These are phyloP conservation scores for Panicum virgatum DNA, from an alignment of 202 grass and related monocot genomes.

Conservation along the genomic window DNA sequence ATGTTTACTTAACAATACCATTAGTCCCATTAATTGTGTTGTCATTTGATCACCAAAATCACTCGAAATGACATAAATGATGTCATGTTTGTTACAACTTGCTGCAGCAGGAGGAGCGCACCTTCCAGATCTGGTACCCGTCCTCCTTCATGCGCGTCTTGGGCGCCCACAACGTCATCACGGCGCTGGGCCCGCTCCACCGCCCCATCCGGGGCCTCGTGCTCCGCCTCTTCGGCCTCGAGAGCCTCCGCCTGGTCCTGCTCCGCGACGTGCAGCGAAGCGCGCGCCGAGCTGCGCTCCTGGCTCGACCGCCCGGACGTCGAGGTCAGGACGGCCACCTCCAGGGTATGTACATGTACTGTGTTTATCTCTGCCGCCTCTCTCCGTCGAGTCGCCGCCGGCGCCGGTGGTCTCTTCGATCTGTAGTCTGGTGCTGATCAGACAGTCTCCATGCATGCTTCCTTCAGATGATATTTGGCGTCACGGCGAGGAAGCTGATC, in stretches of 20 bases:
- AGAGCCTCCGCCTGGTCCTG: slow-evolving; percentile 11
- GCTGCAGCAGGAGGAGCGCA: slow-evolving; percentile 40
- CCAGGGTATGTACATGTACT: not conserved
- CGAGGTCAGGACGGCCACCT: slow-evolving; percentile 36
- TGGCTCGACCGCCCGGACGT: slow-evolving; percentile 10
- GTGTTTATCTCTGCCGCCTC: not conserved
- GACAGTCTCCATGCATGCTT: not conserved
- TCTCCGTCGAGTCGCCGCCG: too few relatives aligned
- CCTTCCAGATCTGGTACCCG: slow-evolving; percentile 45
- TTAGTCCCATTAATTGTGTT: too few relatives aligned
- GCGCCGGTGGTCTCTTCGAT: not conserved
- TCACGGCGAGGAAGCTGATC: slow-evolving; percentile 47
- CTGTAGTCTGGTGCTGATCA: not conserved
- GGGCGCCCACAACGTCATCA: slow-evolving; percentile 24
- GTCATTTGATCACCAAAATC: too few relatives aligned
- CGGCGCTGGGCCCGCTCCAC: slow-evolving; percentile 20
- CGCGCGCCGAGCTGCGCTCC: not conserved
- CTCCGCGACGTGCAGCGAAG: slow-evolving; percentile 24
- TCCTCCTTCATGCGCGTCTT: slow-evolving; percentile 32
- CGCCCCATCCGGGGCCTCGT: slow-evolving; percentile 23
- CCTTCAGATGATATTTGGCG: slow-evolving; percentile 54
- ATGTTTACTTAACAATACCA: too few relatives aligned
- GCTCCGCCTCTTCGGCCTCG: slow-evolving; percentile 47
- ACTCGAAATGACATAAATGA: too few relatives aligned
- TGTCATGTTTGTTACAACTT: too few relatives aligned